Percentiles rank a stretch among this genome's conserved stretches.
Evolutionary conservation across 805 yeast species (phyloP).

Genomic region (Wickerhamiella hasegawae): DNA sequence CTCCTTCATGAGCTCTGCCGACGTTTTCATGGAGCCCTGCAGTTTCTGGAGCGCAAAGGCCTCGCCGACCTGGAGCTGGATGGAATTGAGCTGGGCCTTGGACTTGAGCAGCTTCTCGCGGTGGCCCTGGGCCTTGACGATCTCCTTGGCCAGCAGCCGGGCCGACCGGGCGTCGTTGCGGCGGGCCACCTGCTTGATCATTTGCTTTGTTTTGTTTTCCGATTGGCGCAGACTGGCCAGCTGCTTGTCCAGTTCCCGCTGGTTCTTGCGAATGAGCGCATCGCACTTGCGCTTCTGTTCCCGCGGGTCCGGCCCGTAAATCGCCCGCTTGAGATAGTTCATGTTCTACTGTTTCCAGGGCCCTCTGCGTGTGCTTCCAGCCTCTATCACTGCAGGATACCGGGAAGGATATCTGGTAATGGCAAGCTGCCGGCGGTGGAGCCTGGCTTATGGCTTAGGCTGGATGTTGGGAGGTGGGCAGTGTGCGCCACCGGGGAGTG

Average conservation of each 20-base stretch:
- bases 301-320: constrained; percentile 95
- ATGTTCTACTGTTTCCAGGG: too few species aligned
- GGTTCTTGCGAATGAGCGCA: constrained; percentile 63
- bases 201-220: constrained; percentile 59
- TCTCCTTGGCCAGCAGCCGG: constrained; percentile 64
- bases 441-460: too few species aligned
- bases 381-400: too few species aligned
- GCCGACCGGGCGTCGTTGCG: constrained; percentile 66
- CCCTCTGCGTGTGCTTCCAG: too few species aligned
- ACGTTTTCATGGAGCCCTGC: constrained; percentile 63
- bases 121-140: constrained; percentile 57
- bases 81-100: constrained; percentile 72
- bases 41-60: constrained; percentile 75
- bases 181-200: constrained; percentile 61
- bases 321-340: constrained; percentile 73
- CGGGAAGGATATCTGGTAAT: too few species aligned
- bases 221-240: constrained; percentile 39
- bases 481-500: too few species aligned
- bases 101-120: constrained; percentile 59
- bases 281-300: constrained; percentile 68
- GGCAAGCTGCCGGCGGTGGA: too few species aligned
- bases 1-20: constrained; percentile 75
- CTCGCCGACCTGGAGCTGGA: constrained; percentile 79
- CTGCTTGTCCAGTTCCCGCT: constrained; percentile 70
- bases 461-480: too few species aligned